These are phyloP conservation scores for Leccinum rimulosum DNA, from an alignment of 768 basidiomycete genomes.

Conservation along the genomic window DNA sequence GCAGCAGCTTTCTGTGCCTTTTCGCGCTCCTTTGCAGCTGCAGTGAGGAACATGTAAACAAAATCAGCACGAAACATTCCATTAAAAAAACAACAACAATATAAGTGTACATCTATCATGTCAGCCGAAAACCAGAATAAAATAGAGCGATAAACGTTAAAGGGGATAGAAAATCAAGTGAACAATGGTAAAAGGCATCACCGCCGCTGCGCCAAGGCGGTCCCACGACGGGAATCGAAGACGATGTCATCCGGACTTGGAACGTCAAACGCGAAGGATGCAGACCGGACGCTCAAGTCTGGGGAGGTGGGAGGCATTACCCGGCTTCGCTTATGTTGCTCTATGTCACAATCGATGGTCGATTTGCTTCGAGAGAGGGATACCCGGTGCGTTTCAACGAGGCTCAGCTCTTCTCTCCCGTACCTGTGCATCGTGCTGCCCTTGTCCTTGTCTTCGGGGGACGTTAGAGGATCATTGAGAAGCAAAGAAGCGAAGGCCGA, in stretches of 20 bases:
- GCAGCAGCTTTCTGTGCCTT: slow-evolving; percentile 58
- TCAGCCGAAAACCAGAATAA: slow-evolving; percentile 14
- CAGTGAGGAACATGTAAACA: slow-evolving; percentile 32
- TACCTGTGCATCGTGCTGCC: slow-evolving; percentile 27
- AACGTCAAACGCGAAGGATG: slow-evolving; percentile 66
- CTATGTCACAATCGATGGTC: slow-evolving; percentile 19
- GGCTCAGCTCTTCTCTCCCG: slow-evolving; percentile 32
- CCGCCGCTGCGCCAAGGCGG: slow-evolving; percentile 49
- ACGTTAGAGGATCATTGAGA: slow-evolving; percentile 48
- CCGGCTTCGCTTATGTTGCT: slow-evolving; percentile 10
- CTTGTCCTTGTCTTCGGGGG: slow-evolving; percentile 37
- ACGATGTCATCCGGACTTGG: slow-evolving; percentile 94
- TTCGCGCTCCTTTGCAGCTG: slow-evolving; percentile 80
- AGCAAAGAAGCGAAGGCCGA: slow-evolving; percentile 77
- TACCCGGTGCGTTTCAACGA: slow-evolving; percentile 30
- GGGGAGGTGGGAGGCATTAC: slow-evolving; percentile 29
- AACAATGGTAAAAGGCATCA: slow-evolving; percentile 11
- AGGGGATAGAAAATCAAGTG: slow-evolving; percentile 1
- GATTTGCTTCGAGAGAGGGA: slow-evolving; percentile 30
- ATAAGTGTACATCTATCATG: slow-evolving; percentile 30
- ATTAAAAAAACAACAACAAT: slow-evolving; percentile 31
- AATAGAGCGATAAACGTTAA: slow-evolving; percentile 18
- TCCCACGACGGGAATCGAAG: slow-evolving; percentile 74
- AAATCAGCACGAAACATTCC: slow-evolving; percentile 38
- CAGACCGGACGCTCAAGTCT: slow-evolving; percentile 32